Evolutionary conservation across 2,329 filamentous ascomycete genomes (phyloP), one percentile per base, ranked within the genome.

Genomic region (Tolypocladium guangdongense): DNA sequence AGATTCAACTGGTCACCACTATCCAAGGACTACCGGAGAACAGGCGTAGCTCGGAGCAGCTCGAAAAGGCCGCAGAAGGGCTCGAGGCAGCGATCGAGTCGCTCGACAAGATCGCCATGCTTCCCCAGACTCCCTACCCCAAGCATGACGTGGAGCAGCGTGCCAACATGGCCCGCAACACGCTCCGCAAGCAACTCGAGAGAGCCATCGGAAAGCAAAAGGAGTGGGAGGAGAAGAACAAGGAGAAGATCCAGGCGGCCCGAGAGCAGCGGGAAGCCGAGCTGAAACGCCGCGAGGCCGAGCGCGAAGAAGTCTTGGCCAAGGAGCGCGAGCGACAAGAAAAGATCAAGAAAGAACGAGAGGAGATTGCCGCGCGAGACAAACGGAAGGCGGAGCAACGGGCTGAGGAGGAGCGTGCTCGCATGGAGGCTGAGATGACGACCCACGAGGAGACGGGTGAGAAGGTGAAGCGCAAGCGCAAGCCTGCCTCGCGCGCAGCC

Each of bases 141-240:
- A 86, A 89, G 62, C 80, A 87, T 56, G 90, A 96, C 61, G 82
- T 99, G 37, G 92, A 97, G 68, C 89, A 95, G 71, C 90, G 95
- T 65, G 92, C 93, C 45, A 95, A 89, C 76, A 99, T 99, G 93
- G 91, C 90, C 59, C 85, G 87, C 56, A 96, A 96, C 67, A 99
- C 95, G 1, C 89, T 96, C 73, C 86, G 88, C 59, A 90, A 89
- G 63, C 92, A 99, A 68, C 81, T 99, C 14, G 89, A 95, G 63
- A 84, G 90, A 62, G 87, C 88, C 5, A 82, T 92, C 49, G 84
- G 89, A 59, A 86, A 82, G 60, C 93, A 99, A 68, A 86, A 82
- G 57, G 88, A 95, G 58, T 97, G 95, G 68, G 93, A 99, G 68
- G 86, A 90, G 62, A 90, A 88, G 74, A 96, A 97, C 66, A 89